A percentile compares a stretch with the other conserved stretches of the same genome.
These are phyloP conservation scores for Dothiorella sarmentorum DNA, from an alignment of 2,329 filamentous ascomycete species.

Conservation along the genomic window DNA sequence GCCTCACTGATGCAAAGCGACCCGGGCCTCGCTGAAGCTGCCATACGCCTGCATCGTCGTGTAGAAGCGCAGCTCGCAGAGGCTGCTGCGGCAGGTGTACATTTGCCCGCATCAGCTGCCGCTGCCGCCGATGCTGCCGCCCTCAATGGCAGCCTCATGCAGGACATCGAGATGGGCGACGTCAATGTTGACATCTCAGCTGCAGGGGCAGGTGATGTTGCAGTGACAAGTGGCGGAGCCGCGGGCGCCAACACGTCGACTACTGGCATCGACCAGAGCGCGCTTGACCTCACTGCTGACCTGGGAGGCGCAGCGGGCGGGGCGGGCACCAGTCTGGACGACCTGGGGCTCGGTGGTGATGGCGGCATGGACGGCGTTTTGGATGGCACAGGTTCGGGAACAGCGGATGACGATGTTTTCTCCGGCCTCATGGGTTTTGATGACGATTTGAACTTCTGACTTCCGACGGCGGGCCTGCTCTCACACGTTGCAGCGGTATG, in stretches of 20 bases:
- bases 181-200: slow-evolving; percentile 10
- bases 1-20: slow-evolving; percentile 57
- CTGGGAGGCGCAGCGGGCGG: not conserved
- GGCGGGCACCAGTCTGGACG: not conserved
- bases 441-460: slow-evolving; percentile 16
- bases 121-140: slow-evolving; percentile 2
- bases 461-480: no score
- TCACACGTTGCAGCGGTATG: no score
- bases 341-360: not conserved
- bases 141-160: slow-evolving; percentile 12
- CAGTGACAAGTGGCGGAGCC: not conserved
- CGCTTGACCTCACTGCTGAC: not conserved
- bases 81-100: not conserved
- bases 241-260: not conserved
- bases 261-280: not conserved
- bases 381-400: slow-evolving; percentile 1
- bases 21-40: slow-evolving; percentile 55
- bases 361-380: slow-evolving; percentile 11
- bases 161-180: slow-evolving; percentile 16
- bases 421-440: slow-evolving; percentile 11
- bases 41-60: slow-evolving; percentile 60
- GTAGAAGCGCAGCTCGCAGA: slow-evolving; percentile 61
- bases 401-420: slow-evolving; percentile 16
- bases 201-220: not conserved
- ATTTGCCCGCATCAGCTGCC: not conserved